Evolutionary conservation across 2,329 filamentous ascomycete genomes (phyloP), one percentile per base, ranked within the genome.

Genomic region (Trematosphaeria pertusa): DNA sequence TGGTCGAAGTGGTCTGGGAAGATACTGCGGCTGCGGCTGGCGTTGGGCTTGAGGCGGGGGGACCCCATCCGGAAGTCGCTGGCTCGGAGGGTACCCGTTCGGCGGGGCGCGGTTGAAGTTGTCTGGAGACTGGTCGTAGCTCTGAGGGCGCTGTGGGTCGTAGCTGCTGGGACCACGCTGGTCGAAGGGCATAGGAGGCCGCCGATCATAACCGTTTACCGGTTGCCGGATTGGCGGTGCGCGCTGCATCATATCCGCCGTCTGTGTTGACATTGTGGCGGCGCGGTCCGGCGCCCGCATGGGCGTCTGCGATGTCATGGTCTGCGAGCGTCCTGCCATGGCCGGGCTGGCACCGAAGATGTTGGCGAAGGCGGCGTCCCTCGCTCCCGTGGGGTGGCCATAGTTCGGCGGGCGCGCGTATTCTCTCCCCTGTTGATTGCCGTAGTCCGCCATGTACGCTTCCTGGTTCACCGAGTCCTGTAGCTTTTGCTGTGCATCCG

Each of bases 301-400:
- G 48, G 79, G 75, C 22, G 87, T 81, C 56, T 91, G 87, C 45
- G 89, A 91, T 55, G 87, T 94, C 91, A 97, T 97, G 19, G 93
- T 97, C 68, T 97, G 92, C 47, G 92, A 95, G 71, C 94, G 87
- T 48, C 93, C 93, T 35, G 89, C 64, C 67, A 70, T 62, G 51
- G 67, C 85, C 36, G 91, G 91, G 56, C 90, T 91, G 56, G 89
- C 86, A 61, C 93, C 94, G 71, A 97, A 99, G 69, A 97, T 97
- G 75, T 93, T 93, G 58, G 89, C 91, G 74, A 95, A 99, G 58
- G 93, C 94, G 60, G 91, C 90, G 83, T 99, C 92, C 76, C 94
- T 88, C 75, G 94, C 89, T 50, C 79, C 75, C 31, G 80, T 76
- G 41, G 80, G 71, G 67, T 78, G 77, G 51, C 78, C 80, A 69